These are phyloP conservation scores for Lactarius trivialis DNA, from an alignment of 768 basidiomycete species.

Conservation along the genomic window DNA sequence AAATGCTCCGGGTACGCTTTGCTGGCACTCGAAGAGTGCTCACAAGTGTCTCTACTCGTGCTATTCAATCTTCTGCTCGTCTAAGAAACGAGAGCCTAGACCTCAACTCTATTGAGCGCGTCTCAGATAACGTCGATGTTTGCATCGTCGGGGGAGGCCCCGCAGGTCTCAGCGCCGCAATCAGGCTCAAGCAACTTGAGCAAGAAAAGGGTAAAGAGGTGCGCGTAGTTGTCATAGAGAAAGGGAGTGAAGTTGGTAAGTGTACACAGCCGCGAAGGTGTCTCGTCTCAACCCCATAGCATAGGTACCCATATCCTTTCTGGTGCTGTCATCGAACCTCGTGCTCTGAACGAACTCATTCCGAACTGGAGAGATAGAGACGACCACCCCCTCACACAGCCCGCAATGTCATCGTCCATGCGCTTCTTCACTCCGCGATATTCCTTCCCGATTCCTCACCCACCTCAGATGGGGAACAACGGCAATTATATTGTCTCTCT, in stretches of 20 bases:
- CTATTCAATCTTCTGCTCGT: slow-evolving; percentile 27
- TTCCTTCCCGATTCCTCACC: slow-evolving; percentile 84
- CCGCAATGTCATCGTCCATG: slow-evolving; percentile 77
- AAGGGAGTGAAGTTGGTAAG: slow-evolving; percentile 87
- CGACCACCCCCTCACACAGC: slow-evolving; percentile 75
- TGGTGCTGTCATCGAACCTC: slow-evolving; percentile 91
- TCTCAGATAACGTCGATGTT: slow-evolving; percentile 90
- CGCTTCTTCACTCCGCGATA: slow-evolving; percentile 66
- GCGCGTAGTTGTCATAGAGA: slow-evolving; percentile 91
- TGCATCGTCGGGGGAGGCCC: slow-evolving; percentile 97
- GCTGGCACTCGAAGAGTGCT: slow-evolving; percentile 2
- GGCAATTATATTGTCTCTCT: slow-evolving; percentile 92
- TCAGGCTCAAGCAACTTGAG: slow-evolving; percentile 90
- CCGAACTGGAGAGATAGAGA: slow-evolving; percentile 69
- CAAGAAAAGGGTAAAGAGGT: slow-evolving; percentile 71
- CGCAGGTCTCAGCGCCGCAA: slow-evolving; percentile 93
- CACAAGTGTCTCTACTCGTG: slow-evolving; percentile 10
- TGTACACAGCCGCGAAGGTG: slow-evolving; percentile 20
- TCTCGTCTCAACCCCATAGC: background rate
- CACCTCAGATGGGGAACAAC: slow-evolving; percentile 93
- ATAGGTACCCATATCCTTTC: slow-evolving; percentile 91
- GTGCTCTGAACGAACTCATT: slow-evolving; percentile 83
- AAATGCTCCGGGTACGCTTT: slow-evolving; percentile 16
- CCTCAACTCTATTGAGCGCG: slow-evolving; percentile 62
- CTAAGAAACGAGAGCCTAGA: slow-evolving; percentile 40